Evolutionary conservation across 441 rosid species (phyloP).

Genomic region (Erodium trifolium): DNA sequence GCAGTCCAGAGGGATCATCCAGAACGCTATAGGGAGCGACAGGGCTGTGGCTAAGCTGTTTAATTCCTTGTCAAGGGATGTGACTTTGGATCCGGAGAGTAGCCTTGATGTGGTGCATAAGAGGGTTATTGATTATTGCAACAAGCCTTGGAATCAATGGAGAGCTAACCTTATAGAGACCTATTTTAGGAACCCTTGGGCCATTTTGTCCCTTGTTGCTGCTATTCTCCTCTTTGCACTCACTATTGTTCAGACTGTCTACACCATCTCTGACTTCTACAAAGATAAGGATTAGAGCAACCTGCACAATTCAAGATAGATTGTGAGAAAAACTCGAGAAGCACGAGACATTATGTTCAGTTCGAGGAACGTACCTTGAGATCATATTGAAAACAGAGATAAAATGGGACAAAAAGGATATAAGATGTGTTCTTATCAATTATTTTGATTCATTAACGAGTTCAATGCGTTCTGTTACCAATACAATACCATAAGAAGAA

Average conservation of each 20-base stretch:
- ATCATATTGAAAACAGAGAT: no score
- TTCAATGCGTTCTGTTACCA: not conserved
- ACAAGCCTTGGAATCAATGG: conserved; percentile 35
- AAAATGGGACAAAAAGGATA: no score
- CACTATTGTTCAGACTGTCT: conserved; percentile 12
- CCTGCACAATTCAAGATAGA: no score
- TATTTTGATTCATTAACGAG: not conserved
- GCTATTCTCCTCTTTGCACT: conserved; percentile 35
- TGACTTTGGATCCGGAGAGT: conserved; percentile 27
- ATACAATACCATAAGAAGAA: not conserved
- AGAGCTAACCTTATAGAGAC: conserved; percentile 34
- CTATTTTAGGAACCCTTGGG: conserved; percentile 38
- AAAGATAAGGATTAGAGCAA: no score
- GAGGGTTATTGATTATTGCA: conserved; percentile 26
- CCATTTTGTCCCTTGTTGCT: conserved; percentile 27
- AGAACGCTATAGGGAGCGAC: conserved; percentile 34
- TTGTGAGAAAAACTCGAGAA: no score
- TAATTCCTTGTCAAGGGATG: conserved; percentile 31
- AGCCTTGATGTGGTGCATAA: conserved; percentile 19
- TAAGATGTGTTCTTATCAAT: no score
- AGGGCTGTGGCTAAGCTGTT: conserved; percentile 38
- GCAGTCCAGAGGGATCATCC: conserved; percentile 33
- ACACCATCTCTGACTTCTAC: not conserved
- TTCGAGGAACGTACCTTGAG: no score
- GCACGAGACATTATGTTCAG: no score